Evolutionary conservation across 495 filamentous ascomycete genomes (phyloP).

Genomic region (Aspergillus hancockii): DNA sequence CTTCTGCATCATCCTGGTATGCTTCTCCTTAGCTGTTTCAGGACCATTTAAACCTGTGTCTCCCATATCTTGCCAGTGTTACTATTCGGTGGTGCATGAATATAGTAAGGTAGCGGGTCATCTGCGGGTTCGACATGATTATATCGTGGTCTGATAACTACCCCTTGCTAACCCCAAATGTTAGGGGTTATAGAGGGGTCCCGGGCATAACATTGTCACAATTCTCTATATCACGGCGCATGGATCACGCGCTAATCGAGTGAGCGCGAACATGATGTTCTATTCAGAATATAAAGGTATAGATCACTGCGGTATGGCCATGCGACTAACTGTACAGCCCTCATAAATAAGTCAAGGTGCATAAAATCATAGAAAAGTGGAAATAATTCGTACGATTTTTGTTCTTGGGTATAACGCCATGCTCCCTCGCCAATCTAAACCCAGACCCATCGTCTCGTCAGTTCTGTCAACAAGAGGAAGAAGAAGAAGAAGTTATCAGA

Average conservation of each 20-base stretch:
- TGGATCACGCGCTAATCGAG: neutral
- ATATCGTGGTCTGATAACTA: no score
- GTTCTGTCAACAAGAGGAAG: conserved; percentile 12
- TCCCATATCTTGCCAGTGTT: no score
- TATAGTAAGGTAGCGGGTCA: no score
- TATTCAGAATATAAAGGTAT: neutral
- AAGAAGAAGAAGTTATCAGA: conserved; percentile 15
- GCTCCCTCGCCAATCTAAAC: conserved; percentile 37
- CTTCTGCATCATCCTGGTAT: no score
- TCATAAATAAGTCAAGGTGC: conserved; percentile 1
- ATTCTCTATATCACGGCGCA: no score
- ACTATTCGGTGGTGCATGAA: no score
- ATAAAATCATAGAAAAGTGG: conserved; percentile 2
- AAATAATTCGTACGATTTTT: conserved; percentile 11
- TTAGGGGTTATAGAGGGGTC: neutral
- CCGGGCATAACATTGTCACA: no score
- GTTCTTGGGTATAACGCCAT: conserved; percentile 38
- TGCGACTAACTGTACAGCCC: neutral
- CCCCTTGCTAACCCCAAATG: no score
- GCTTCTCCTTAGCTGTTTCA: no score
- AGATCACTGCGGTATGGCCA: neutral
- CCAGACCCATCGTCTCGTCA: conserved; percentile 34
- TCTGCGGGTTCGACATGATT: no score
- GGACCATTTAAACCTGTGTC: no score
- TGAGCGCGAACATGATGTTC: neutral